Evolutionary conservation across 2,329 filamentous ascomycete genomes (phyloP), one percentile per base, ranked within the genome.

Genomic region (Aspergillus bombycis): DNA sequence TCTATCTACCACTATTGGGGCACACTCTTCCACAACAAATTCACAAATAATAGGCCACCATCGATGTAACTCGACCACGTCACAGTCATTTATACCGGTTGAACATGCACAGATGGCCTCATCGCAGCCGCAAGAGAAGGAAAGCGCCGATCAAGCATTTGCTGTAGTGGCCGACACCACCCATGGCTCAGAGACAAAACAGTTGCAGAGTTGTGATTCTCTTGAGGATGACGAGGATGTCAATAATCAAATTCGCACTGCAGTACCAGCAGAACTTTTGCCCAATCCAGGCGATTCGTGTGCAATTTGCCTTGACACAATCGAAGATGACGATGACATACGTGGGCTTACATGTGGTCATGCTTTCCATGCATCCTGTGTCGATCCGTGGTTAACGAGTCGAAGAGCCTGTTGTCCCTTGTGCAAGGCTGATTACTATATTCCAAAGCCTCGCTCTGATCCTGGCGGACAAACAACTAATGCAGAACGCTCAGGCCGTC

Each of bases 391-490:
- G 95, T 82, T 99, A 67, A 99, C 95, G 11, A 94, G 91, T 74
- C 88, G 95, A 67, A 90, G 94, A 68, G 95, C 95, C 30, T 98
- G 94, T 82, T 99, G 95, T 77, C 95, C 95, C 7, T 88, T 99
- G 8, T 99, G 95, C 84, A 99, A 99, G 81, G 92, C 94, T 46
- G 95, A 99, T 75, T 99, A 98, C 78, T 98, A 96, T 77, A 90
- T 93, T 3, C 94, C 95, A 0, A 98, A 98, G 80, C 92, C 93
- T 57, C 91, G 93, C 19, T 84, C 91, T 3, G 87, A 89, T 65
- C 83, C 80, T 58, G 62, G 68, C 50, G 77, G 75, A 53, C 57
- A 66, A 21, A 57, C 65, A 12, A 57, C 72, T 46, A 71, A 71
- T 46, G 64, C 66, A 57, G 79, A 76, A 56, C 74, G 77, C 14